A percentile compares a stretch with the other conserved stretches of the same genome.
Evolutionary conservation across 192 early-diverging fungal species (phyloP).

Genomic region (Backusella tuberculispora): DNA sequence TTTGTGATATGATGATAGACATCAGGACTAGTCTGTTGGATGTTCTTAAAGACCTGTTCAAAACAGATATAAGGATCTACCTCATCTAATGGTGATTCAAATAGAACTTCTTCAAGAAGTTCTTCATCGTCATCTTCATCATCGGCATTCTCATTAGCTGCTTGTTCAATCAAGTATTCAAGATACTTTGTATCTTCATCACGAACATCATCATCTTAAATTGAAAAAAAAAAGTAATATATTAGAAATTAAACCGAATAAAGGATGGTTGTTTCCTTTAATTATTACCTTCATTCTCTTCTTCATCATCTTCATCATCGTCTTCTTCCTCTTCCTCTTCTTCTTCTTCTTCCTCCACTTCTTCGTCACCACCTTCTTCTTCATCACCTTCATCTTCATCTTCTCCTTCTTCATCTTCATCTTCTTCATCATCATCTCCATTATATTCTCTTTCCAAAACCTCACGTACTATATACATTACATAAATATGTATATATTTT

Average conservation of each 20-base stretch:
- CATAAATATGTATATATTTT: background rate
- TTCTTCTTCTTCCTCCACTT: slow-evolving; percentile 30
- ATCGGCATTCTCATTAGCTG: slow-evolving; percentile 44
- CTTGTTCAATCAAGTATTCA: slow-evolving; percentile 57
- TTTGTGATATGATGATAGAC: slow-evolving; percentile 58
- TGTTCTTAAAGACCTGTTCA: slow-evolving; percentile 59
- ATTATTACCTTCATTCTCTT: slow-evolving; percentile 34
- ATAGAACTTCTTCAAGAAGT: slow-evolving; percentile 73
- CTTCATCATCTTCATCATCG: slow-evolving; percentile 27
- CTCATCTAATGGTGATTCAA: slow-evolving; percentile 78
- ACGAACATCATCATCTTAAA: slow-evolving; percentile 55
- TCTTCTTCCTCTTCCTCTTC: slow-evolving; percentile 1
- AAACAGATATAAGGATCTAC: slow-evolving; percentile 74
- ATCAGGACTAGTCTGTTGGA: slow-evolving; percentile 55
- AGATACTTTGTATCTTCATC: slow-evolving; percentile 68
- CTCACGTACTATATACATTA: slow-evolving; percentile 9
- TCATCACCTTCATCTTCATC: slow-evolving; percentile 39
- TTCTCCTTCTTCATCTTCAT: slow-evolving; percentile 55
- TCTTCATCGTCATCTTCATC: slow-evolving; percentile 64
- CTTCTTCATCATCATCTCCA: slow-evolving; percentile 57
- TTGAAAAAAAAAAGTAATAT: too few species aligned
- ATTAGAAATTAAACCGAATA: background rate
- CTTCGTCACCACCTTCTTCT: slow-evolving; percentile 5
- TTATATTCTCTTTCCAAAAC: slow-evolving; percentile 44
- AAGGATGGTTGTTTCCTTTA: too few species aligned